Evolutionary conservation across 1,139 yeast species (phyloP).

Genomic region (Saccharomycopsis crataegensis): DNA sequence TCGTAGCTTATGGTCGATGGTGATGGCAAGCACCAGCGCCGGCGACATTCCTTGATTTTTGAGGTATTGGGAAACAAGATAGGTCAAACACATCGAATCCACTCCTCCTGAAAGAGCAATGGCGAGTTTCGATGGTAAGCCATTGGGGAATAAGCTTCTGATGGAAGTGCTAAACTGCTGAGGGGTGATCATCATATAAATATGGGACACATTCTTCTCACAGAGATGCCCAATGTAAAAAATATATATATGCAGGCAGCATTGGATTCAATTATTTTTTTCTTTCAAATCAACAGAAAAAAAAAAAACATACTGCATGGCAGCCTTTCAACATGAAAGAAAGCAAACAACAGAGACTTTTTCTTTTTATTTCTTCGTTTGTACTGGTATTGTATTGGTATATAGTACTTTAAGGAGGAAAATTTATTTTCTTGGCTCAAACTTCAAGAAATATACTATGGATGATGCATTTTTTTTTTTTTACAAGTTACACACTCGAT

Average conservation of each 20-base stretch:
- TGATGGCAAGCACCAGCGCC: conserved; percentile 32
- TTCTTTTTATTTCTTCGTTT: not conserved
- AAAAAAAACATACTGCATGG: not conserved
- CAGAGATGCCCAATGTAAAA: not conserved
- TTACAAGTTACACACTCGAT: too few relatives aligned
- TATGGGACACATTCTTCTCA: not conserved
- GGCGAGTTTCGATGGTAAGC: conserved; percentile 2
- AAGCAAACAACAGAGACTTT: too few relatives aligned
- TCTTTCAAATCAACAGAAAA: not conserved
- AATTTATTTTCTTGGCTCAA: too few relatives aligned
- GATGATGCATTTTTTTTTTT: too few relatives aligned
- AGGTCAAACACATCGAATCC: conserved; percentile 47
- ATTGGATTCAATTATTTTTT: not conserved
- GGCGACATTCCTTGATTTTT: conserved; percentile 22
- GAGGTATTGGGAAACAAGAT: conserved; percentile 28
- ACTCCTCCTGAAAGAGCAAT: conserved; percentile 55
- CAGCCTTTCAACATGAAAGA: not conserved
- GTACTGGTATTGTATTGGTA: too few relatives aligned
- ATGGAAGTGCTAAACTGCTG: not conserved
- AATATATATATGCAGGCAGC: too few relatives aligned
- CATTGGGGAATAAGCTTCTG: not conserved
- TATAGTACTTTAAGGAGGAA: too few relatives aligned
- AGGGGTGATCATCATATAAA: not conserved
- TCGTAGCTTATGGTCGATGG: conserved; percentile 39
- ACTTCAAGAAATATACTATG: too few relatives aligned